Evolutionary conservation across 257 asterid species (phyloP), one percentile per base, ranked within the genome.

Genomic region (Gynochthodes officinalis): DNA sequence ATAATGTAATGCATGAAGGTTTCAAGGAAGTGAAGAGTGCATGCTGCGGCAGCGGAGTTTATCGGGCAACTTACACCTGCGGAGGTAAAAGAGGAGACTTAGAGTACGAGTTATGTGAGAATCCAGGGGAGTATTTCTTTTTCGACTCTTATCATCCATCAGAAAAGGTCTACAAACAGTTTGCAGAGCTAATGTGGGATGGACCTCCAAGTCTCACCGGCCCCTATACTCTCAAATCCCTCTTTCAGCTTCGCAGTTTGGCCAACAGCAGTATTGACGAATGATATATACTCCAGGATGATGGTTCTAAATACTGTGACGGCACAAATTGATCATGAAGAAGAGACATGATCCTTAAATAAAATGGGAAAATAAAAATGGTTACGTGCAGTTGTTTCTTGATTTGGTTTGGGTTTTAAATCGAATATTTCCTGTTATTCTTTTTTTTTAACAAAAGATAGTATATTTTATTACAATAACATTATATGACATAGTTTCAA

Each of bases 91-190:
- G 89, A 71, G 50, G 32, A 7, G 82, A 60, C 15, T 70, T 79
- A 77, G 79, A 82, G 9, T 85, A 52, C 21, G 65, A 79, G 42
- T 73, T 88, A 23, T 87, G 93, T 63, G 72, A 78, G 19, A 77
- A 84, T 44, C 82, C 85, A 9, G 78, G 55, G 25, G 79, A 83
- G 10, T 73, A 70, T 63, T 64, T 87, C 46, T 87, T 80, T 44
- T 87, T 88, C 81, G 93, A 87, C 69, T 80, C 89, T 16, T 83
- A 76, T 75, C 93, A 87, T 78, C 84, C 84, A 1, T 74, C 81
- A n/a, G 82, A 85, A 27, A 73, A 44, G 18, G 93, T 63, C 19
- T 68, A 84, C 67, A 68, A 66, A 30, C 86, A 81, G 75, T 80
- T 82, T 72, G 89, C 90, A 13, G 73, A 76, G 77, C 64, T 77